Evolutionary conservation across 441 rosid genomes (phyloP), one percentile per base, ranked within the genome.

Genomic region (Geranium incanum): DNA sequence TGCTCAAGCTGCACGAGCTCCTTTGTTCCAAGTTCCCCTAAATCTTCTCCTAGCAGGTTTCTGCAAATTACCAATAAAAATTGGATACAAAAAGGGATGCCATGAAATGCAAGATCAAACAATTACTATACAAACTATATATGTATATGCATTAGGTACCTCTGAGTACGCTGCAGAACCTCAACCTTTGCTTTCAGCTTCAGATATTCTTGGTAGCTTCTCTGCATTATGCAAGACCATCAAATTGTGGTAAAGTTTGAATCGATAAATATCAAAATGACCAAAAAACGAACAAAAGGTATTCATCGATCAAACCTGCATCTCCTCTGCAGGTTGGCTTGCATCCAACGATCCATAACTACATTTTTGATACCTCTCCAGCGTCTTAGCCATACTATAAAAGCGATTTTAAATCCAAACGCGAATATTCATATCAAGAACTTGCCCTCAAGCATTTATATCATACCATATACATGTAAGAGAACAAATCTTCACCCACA

Each of bases 351-450:
- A 73, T 55, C 82, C 86, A 76, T 86, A 86, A 69, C 83, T 84
- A 79, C 74, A 78, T 50, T 79, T 86, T 37, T 82, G 88, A 80
- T 88, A 92, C 80, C 74, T 92, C 77, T 90, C 92, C 73, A 92
- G 74, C 21, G 84, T 84, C 76, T 77, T 79, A n/a, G 78, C 39
- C 86, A 86, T 86, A 78, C 96, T 92, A 12, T 0, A 12, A 52
- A 12, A 52, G 1, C 3, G 13, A 48, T 52, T 52, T 52, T 4
- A 3, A n/a, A 52, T 2, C 60, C 60, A 52, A 4, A n/a, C 15
- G 13, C 60, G 13, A 52, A 52, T 1, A 12, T 13, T 52, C 5
- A 52, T 43, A 43, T 43, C 11, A 7, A 43, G 50, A 43, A 43
- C 50, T 28, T 28, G 33, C 33, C 33, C 33, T 28, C 33, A 28